Evolutionary conservation across 2,329 filamentous ascomycete genomes (phyloP).

Genomic region (Lachnellula willkommii): DNA sequence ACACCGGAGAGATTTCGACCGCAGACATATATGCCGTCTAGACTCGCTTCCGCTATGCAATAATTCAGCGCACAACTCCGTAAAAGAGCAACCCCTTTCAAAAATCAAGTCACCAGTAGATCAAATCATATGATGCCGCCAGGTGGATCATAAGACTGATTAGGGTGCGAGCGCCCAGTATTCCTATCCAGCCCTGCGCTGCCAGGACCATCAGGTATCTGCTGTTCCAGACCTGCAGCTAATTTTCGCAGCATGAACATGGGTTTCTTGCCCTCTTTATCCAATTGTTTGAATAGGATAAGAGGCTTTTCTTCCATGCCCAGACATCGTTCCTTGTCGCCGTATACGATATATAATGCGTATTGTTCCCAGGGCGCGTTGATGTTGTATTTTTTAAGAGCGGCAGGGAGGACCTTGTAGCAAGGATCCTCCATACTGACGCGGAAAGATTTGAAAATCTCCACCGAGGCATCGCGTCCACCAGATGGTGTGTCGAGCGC

Average conservation of each 20-base stretch:
- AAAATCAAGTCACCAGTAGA: not conserved
- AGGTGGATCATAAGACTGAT: conserved; percentile 25
- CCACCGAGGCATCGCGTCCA: conserved; percentile 56
- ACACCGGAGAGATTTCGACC: conserved; percentile 2
- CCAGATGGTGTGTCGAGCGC: conserved; percentile 54
- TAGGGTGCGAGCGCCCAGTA: conserved; percentile 12
- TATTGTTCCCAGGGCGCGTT: conserved; percentile 97
- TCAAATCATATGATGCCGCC: conserved; percentile 30
- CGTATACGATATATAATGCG: conserved; percentile 95
- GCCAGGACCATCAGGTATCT: conserved; percentile 39
- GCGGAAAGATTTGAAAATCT: conserved; percentile 98
- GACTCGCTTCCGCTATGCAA: conserved; percentile 19
- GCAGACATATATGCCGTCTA: conserved; percentile 6
- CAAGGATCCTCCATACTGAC: conserved; percentile 98
- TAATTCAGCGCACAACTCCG: conserved; percentile 10
- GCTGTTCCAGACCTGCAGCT: conserved; percentile 32
- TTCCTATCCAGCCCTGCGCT: conserved; percentile 26
- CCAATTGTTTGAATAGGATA: conserved; percentile 93
- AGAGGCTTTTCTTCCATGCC: conserved; percentile 89
- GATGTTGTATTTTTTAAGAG: conserved; percentile 97
- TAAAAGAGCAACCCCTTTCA: conserved; percentile 5
- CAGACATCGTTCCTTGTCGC: conserved; percentile 93
- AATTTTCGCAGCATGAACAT: conserved; percentile 89
- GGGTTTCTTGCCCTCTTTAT: conserved; percentile 94
- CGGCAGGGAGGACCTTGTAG: conserved; percentile 92